Conservation (phyloP, 352 stramenopile genomes). For the Phytophthora hybrid region DNA sequence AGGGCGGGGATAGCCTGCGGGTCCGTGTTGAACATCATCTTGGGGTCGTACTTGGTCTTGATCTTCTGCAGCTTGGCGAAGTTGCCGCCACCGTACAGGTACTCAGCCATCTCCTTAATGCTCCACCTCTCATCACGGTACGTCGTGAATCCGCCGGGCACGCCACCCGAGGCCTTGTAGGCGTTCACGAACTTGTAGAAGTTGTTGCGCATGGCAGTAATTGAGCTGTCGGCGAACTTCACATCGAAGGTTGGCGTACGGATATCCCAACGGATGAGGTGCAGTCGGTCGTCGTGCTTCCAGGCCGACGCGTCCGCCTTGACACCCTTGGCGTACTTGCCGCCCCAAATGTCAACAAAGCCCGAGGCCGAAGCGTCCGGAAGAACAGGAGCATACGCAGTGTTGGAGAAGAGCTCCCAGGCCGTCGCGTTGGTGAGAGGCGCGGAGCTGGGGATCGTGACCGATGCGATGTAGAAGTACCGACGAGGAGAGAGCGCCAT, state of each 20-base stretch:
- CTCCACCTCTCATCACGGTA: too few species aligned
- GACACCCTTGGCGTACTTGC: slow-evolving; percentile 4
- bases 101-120: too few species aligned
- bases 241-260: neutral
- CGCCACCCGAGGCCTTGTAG: slow-evolving; percentile 1
- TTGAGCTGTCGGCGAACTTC: neutral
- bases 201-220: neutral
- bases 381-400: neutral
- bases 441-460: neutral
- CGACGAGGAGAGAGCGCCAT: neutral
- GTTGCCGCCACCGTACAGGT: too few species aligned
- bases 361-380: neutral
- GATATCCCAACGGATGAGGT: neutral
- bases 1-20: too few species aligned
- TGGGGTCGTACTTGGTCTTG: too few species aligned
- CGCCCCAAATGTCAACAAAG: slow-evolving; percentile 1
- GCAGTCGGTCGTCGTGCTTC: neutral
- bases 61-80: too few species aligned
- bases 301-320: neutral
- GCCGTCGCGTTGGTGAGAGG: neutral
- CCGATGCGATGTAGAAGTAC: slow-evolving; percentile 3
- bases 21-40: too few species aligned
- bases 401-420: neutral
- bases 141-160: neutral
- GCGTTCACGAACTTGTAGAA: slow-evolving; percentile 7